Percentiles rank a stretch among this genome's conserved stretches.
Evolutionary conservation across 805 yeast genomes (phyloP).

Genomic region (Candida maris): DNA sequence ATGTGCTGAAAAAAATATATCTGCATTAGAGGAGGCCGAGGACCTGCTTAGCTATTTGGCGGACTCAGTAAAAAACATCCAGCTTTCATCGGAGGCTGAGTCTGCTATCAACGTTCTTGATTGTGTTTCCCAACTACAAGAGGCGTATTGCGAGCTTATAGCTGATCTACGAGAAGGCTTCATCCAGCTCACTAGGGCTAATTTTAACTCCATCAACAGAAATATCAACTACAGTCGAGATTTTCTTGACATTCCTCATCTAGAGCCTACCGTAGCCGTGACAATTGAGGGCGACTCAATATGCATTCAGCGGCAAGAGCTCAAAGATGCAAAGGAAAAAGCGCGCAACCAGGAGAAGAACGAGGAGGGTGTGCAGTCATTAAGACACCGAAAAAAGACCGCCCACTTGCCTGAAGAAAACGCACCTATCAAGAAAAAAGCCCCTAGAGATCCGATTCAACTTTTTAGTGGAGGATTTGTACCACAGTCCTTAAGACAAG

Average conservation of each 20-base stretch:
- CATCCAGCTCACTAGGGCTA: constrained; percentile 41
- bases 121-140: constrained; percentile 34
- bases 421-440: no score
- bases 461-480: constrained; percentile 28
- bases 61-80: background rate
- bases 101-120: constrained; percentile 26
- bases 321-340: no score
- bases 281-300: background rate
- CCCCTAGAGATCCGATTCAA: constrained; percentile 19
- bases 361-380: constrained; percentile 1
- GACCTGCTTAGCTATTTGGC: background rate
- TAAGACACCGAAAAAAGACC: background rate
- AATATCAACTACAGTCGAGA: constrained; percentile 14
- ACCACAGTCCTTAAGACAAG: constrained; percentile 16
- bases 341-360: no score
- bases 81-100: constrained; percentile 3
- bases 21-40: constrained; percentile 1
- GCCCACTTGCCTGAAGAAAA: no score
- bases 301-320: no score
- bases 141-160: constrained; percentile 19
- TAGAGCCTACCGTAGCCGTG: constrained; percentile 12
- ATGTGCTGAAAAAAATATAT: no score
- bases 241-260: constrained; percentile 19
- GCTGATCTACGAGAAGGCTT: constrained; percentile 32
- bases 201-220: constrained; percentile 29